Conservation (phyloP, 2,329 filamentous ascomycete species). For the Fusarium chuoi region DNA sequence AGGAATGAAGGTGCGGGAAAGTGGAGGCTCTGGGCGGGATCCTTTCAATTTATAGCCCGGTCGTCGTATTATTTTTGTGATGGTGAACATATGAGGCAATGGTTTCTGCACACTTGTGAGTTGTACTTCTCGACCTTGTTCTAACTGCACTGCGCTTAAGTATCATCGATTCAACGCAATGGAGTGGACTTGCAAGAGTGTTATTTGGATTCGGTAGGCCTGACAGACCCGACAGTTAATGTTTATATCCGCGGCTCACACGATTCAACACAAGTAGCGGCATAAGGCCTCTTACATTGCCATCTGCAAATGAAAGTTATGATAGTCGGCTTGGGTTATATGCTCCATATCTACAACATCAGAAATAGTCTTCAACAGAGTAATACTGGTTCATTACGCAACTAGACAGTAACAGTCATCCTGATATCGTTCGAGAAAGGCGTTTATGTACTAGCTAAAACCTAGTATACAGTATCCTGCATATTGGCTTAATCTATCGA, state of each 20-base stretch:
- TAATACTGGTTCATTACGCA: fast-evolving
- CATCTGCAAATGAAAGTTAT: neutral
- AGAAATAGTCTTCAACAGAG: fast-evolving
- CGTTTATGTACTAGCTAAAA: fast-evolving
- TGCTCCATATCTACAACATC: neutral
- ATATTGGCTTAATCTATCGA: fast-evolving
- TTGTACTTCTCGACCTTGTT: fast-evolving
- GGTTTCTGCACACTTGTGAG: neutral
- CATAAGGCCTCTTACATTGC: too few relatives aligned
- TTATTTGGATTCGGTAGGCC: too few relatives aligned
- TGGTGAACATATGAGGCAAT: neutral
- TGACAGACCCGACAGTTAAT: too few relatives aligned
- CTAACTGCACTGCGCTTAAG: fast-evolving
- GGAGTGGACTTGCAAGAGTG: too few relatives aligned
- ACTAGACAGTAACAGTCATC: fast-evolving
- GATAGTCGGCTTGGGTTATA: neutral
- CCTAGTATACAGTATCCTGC: neutral
- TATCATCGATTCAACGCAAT: too few relatives aligned
- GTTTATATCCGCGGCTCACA: too few relatives aligned
- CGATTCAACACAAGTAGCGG: too few relatives aligned
- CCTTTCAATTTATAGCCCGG: neutral
- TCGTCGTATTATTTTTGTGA: fast-evolving
- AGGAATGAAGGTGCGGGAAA: too few relatives aligned
- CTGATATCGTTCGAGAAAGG: neutral
- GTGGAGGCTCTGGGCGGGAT: fast-evolving